These are phyloP conservation scores for Fusarium xylarioides DNA, from an alignment of 2,329 filamentous ascomycete species.

Conservation along the genomic window DNA sequence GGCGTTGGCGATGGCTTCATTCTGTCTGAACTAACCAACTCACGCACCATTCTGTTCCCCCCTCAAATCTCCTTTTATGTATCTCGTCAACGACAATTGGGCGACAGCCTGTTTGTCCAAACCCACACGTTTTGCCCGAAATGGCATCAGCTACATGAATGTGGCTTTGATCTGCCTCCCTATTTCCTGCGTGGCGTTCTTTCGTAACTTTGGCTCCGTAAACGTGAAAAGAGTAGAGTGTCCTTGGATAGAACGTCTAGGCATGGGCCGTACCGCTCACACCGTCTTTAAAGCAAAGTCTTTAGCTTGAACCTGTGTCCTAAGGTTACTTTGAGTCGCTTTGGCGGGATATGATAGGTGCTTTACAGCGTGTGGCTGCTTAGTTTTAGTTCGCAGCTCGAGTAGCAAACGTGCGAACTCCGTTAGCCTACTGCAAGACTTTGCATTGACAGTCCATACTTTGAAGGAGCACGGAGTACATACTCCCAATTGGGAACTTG, in stretches of 20 bases:
- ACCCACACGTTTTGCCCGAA: neutral
- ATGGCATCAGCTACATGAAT: neutral
- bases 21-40: neutral
- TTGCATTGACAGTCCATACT: neutral
- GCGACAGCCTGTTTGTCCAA: conserved; percentile 2
- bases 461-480: neutral
- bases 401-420: neutral
- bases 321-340: neutral
- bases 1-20: neutral
- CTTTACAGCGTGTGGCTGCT: neutral
- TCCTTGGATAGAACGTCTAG: neutral
- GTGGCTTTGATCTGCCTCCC: conserved; percentile 11
- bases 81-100: conserved; percentile 6
- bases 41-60: neutral
- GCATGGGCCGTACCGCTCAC: conserved; percentile 37
- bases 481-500: neutral
- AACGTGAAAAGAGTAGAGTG: neutral
- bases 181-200: neutral
- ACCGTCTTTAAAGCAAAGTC: neutral
- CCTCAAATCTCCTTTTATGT: neutral
- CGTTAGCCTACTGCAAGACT: neutral
- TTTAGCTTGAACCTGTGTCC: neutral
- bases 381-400: neutral
- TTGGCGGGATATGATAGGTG: neutral
- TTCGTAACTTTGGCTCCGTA: neutral